phyloP scores from a whole-genome alignment of 208 protist genomes.

The Leishmania aethiopica region DNA sequence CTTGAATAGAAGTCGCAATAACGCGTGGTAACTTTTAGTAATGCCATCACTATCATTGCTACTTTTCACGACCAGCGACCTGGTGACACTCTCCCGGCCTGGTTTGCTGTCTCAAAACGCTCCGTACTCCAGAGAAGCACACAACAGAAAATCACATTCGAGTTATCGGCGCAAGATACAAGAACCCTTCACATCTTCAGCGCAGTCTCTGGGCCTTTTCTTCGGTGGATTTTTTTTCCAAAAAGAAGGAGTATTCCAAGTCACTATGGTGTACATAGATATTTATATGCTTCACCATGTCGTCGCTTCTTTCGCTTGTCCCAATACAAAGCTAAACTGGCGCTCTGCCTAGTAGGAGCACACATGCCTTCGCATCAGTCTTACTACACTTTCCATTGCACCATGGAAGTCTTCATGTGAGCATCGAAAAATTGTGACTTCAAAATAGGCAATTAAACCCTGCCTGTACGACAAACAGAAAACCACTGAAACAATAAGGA shows the following conservation, averaged over 20 bases:
- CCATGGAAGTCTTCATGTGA: not conserved
- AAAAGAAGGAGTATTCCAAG: not conserved
- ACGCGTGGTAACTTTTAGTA: not conserved
- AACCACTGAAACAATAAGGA: not conserved
- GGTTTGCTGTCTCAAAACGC: not conserved
- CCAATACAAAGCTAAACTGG: not conserved
- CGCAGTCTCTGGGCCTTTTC: not conserved
- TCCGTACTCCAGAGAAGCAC: not conserved
- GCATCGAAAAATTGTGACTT: not conserved
- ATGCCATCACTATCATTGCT: not conserved
- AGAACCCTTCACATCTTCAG: not conserved
- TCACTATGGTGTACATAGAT: not conserved
- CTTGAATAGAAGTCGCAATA: not conserved
- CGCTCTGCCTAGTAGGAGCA: not conserved
- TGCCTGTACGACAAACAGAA: not conserved
- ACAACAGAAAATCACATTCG: not conserved
- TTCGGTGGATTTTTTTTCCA: not conserved
- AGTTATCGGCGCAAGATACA: not conserved
- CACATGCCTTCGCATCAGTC: not conserved
- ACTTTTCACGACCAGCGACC: not conserved
- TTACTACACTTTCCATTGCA: not conserved
- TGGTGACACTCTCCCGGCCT: not conserved
- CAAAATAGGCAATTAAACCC: not conserved
- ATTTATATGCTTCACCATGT: not conserved
- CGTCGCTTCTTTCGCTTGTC: not conserved